These are phyloP conservation scores for Emmonsia crescens DNA, from an alignment of 2,329 filamentous ascomycete species.

Conservation along the genomic window DNA sequence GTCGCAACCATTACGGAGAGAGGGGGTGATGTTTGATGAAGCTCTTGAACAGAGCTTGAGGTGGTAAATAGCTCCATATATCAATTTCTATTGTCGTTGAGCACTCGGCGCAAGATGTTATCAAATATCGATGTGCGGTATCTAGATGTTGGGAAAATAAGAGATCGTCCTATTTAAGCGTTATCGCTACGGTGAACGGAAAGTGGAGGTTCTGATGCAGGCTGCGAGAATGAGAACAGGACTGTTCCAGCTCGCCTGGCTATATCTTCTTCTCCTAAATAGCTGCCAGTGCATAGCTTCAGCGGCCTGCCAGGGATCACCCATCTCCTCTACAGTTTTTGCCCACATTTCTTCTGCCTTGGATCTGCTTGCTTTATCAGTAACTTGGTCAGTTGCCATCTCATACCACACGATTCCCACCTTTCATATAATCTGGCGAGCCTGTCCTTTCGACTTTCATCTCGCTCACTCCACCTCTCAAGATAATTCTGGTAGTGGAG, in stretches of 20 bases:
- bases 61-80: too few species aligned
- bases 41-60: too few species aligned
- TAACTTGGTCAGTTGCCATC: background rate
- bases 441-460: slow-evolving; percentile 96
- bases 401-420: slow-evolving; percentile 38
- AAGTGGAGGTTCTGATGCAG: background rate
- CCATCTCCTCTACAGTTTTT: slow-evolving; percentile 89
- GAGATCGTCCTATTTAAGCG: too few species aligned
- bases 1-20: too few species aligned
- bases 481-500: slow-evolving; percentile 96
- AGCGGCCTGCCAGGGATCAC: slow-evolving; percentile 88
- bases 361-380: slow-evolving; percentile 50
- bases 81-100: too few species aligned
- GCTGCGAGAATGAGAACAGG: background rate
- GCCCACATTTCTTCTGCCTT: slow-evolving; percentile 98
- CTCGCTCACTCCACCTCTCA: slow-evolving; percentile 68
- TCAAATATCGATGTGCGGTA: too few species aligned
- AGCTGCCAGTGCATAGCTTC: slow-evolving; percentile 98
- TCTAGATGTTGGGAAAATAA: too few species aligned
- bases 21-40: too few species aligned
- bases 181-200: too few species aligned
- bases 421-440: slow-evolving; percentile 89
- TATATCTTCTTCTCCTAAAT: slow-evolving; percentile 87
- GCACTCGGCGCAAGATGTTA: too few species aligned
- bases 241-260: slow-evolving; percentile 41